A percentile compares a stretch with the other conserved stretches of the same genome.
Evolutionary conservation across 73 alveolate genomes (phyloP).

Genomic region (Blepharisma japonicum): DNA sequence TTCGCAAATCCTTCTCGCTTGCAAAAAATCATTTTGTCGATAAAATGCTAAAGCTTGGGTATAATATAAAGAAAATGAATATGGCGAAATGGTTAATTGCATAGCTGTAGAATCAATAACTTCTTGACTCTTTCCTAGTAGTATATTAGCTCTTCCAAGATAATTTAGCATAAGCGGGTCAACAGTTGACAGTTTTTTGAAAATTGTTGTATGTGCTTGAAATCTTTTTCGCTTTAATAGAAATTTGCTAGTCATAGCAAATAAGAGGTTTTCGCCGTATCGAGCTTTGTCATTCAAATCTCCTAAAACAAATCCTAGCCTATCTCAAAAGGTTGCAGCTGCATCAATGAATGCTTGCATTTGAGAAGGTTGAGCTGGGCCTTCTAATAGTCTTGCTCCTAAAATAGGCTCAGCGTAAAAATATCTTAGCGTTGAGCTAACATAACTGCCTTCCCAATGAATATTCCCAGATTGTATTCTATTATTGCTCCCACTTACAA

Average conservation of each 20-base stretch:
- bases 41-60: constrained; percentile 55
- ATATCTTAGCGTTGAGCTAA: constrained; percentile 74
- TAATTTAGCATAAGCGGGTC: constrained; percentile 55
- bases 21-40: constrained; percentile 48
- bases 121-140: constrained; percentile 48
- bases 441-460: constrained; percentile 73
- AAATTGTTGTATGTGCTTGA: constrained; percentile 39
- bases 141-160: constrained; percentile 40
- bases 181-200: constrained; percentile 34
- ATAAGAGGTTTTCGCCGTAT: constrained; percentile 46
- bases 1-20: constrained; percentile 49
- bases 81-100: constrained; percentile 53
- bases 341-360: neutral
- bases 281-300: constrained; percentile 54
- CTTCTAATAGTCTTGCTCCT: constrained; percentile 30
- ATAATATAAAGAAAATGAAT: constrained; percentile 47
- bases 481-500: constrained; percentile 38
- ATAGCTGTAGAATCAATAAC: constrained; percentile 41
- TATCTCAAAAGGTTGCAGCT: neutral
- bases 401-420: constrained; percentile 46
- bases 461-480: constrained; percentile 42
- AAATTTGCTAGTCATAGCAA: constrained; percentile 46
- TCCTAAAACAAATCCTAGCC: constrained; percentile 41
- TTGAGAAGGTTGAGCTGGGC: neutral
- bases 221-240: constrained; percentile 53